Base-by-base conservation (phyloP, 2,329 filamentous ascomycete species). In the Botrytis tulipae region DNA sequence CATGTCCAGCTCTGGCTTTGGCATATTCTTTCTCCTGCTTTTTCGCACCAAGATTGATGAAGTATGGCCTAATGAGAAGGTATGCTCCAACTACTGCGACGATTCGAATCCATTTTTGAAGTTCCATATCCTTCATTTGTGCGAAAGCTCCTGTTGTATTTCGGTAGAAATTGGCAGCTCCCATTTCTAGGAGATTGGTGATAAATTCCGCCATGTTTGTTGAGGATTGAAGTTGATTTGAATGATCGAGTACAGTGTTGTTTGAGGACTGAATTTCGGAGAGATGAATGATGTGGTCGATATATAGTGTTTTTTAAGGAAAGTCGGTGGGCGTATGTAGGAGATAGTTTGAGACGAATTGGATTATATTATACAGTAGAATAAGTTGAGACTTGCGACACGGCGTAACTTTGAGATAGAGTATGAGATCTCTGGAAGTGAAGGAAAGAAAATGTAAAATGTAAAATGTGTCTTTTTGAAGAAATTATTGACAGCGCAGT, bases 41-140 rank as follows among this genome's bases (percentile, higher is more conserved):
- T 78, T 88, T 89, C 74, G 86, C 88, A 78, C 89, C 90, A 54
- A 89, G 82, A 80, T 91, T 91, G 79, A 95, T 86, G 70, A 95
- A 82, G 81, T 93, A 94, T 0, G 93, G 93, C 1, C 93, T 90
- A 37, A 94, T 79, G 70, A 96, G 87, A 76, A 90, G 80, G 84
- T 95, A 97, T 72, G 88, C 90, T 78, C 93, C 89, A 32, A 94
- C 87, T 75, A 94, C 87, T 77, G 90, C 86, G 77, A 93, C 83
- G 73, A 96, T 86, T 66, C 93, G 92, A 78, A 96, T 86, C 85
- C 87, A 90, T 60, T 86, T 83, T 77, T 88, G 83, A 18, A 81
- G 78, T 1, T 85, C 84, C 84, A 90, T 86, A 18, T 51, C 54
- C 20, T 57, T 68, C 66, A 68, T 16, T 20, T 68, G 46, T 57